Conservation (phyloP, 305 asterid genomes). For the Solanum chacoense region DNA sequence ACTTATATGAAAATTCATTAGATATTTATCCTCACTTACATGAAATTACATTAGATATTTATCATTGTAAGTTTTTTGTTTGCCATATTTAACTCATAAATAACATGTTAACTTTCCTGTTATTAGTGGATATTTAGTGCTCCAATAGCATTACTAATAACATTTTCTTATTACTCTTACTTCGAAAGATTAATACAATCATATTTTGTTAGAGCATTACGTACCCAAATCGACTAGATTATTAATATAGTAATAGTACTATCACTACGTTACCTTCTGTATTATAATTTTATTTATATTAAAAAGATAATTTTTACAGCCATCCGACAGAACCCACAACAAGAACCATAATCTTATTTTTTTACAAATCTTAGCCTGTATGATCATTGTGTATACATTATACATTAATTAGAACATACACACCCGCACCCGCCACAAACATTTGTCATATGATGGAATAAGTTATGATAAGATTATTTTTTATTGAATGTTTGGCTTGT, state of each 20-base stretch:
- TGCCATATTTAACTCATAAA: not conserved
- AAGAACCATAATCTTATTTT: not conserved
- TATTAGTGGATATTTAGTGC: not conserved
- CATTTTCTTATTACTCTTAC: not conserved
- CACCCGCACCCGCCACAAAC: not conserved
- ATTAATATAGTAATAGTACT: not conserved
- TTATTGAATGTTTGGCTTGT: too few species aligned
- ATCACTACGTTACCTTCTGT: not conserved
- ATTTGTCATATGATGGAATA: not conserved
- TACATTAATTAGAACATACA: not conserved
- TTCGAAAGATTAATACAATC: not conserved
- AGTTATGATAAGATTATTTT: too few species aligned
- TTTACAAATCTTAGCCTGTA: not conserved
- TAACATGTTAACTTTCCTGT: not conserved
- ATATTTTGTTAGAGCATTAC: not conserved
- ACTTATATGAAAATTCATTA: too few species aligned
- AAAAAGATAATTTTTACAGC: not conserved
- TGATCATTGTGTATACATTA: not conserved
- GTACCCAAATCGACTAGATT: not conserved
- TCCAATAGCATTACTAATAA: not conserved
- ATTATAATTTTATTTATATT: not conserved
- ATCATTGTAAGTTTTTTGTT: not conserved
- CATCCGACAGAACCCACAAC: not conserved
- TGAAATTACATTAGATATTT: too few species aligned
- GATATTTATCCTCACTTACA: too few species aligned